phyloP scores from a whole-genome alignment of 495 filamentous ascomycete genomes.

The Jackrogersella minutella region DNA sequence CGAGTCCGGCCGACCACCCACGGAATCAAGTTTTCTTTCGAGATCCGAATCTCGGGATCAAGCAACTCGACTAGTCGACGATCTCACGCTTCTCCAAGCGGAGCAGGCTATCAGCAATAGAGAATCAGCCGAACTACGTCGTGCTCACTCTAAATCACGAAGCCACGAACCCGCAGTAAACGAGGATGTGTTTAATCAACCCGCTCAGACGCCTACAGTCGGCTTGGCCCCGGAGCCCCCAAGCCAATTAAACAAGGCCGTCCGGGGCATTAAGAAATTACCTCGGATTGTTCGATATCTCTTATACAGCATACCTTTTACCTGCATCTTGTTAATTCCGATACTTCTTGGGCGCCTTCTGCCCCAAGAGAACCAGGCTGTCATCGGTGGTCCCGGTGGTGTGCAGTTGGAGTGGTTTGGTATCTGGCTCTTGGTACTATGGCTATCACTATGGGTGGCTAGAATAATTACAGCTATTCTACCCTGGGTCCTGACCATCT shows the following conservation, averaged over 20 bases:
- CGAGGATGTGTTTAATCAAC: constrained; percentile 84
- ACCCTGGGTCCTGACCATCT: constrained; percentile 68
- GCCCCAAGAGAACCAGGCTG: constrained; percentile 46
- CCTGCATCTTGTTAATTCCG: constrained; percentile 78
- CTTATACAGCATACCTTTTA: constrained; percentile 82
- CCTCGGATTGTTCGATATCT: constrained; percentile 85
- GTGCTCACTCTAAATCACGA: constrained; percentile 48
- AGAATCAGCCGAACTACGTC: constrained; percentile 48
- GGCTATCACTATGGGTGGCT: constrained; percentile 89
- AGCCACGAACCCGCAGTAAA: constrained; percentile 55
- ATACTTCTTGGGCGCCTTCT: constrained; percentile 79
- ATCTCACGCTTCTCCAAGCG: constrained; percentile 81
- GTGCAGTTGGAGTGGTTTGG: constrained; percentile 88
- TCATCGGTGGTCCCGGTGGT: constrained; percentile 73
- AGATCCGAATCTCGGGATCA: constrained; percentile 61
- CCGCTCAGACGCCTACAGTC: constrained; percentile 62
- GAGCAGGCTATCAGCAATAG: constrained; percentile 75
- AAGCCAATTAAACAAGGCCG: constrained; percentile 65
- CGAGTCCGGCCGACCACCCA: constrained; percentile 10
- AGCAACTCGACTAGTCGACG: constrained; percentile 79
- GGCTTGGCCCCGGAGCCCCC: constrained; percentile 42
- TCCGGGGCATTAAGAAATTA: constrained; percentile 68
- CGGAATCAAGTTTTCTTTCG: constrained; percentile 26
- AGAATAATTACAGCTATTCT: constrained; percentile 78
- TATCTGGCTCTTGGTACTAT: constrained; percentile 93